A percentile compares a stretch with the other conserved stretches of the same genome.
phyloP scores from a whole-genome alignment of 495 filamentous ascomycete genomes.

The Penicillium robsamsonii region DNA sequence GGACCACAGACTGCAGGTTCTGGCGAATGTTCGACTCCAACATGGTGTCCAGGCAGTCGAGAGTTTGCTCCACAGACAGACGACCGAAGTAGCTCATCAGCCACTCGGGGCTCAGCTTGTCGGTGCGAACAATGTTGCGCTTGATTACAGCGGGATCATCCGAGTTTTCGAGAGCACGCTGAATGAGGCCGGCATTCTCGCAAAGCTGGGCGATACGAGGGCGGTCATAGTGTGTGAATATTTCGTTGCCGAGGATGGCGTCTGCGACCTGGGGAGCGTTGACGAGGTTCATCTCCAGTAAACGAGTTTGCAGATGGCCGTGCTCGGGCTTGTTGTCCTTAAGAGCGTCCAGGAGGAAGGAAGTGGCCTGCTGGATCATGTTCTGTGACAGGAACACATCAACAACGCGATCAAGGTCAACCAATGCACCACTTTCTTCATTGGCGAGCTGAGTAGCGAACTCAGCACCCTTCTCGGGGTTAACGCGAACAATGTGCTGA shows the following conservation, averaged over 20 bases:
- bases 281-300: slow-evolving; percentile 96
- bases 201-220: slow-evolving; percentile 82
- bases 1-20: slow-evolving; percentile 90
- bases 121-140: slow-evolving; percentile 76
- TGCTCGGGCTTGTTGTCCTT: slow-evolving; percentile 95
- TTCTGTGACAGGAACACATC: slow-evolving; percentile 97
- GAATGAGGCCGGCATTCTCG: slow-evolving; percentile 82
- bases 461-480: slow-evolving; percentile 91
- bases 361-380: slow-evolving; percentile 96
- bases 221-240: slow-evolving; percentile 96
- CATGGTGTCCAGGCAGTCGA: slow-evolving; percentile 96
- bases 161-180: slow-evolving; percentile 90
- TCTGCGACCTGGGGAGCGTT: slow-evolving; percentile 97
- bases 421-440: slow-evolving; percentile 75
- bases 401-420: slow-evolving; percentile 92
- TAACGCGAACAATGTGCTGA: slow-evolving; percentile 87
- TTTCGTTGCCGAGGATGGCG: slow-evolving; percentile 94
- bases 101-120: slow-evolving; percentile 86
- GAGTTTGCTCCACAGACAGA: slow-evolving; percentile 88
- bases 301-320: slow-evolving; percentile 84
- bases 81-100: slow-evolving; percentile 87
- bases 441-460: slow-evolving; percentile 88
- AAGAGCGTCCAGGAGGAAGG: slow-evolving; percentile 91
- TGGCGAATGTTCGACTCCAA: slow-evolving; percentile 92
- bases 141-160: slow-evolving; percentile 89